Evolutionary conservation across 1,284 basidiomycete species (phyloP), one percentile per base, ranked within the genome.

Genomic region (Rhodotorula sp.): DNA sequence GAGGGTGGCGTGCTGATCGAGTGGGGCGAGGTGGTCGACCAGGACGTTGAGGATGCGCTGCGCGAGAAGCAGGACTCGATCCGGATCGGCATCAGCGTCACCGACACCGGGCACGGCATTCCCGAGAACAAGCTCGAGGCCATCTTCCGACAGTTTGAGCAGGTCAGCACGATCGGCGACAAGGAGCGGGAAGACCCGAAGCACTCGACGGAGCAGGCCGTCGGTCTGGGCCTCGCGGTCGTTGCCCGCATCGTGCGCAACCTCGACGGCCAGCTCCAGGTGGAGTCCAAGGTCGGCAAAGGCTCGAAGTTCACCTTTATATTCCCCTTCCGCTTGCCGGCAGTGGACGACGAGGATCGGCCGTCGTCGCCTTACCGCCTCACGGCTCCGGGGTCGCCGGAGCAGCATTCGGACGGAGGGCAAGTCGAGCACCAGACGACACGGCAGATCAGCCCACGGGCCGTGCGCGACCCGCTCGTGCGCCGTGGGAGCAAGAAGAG

Each of bases 71-170:
- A 71, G 41, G 77, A 77, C 9, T 83, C 82, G 19, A 88, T 95
- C 61, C 85, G 84, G 23, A 87, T 94, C 10, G 84, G 74, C 13
- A 77, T 78, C 58, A 66, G 76, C 9, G 63, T 79, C n/a, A 70
- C 71, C 59, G 68, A 74, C 54, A 66, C 69, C 14, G 69, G 59
- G 7, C 44, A 87, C 75, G 92, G 92, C 8, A 94, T 95, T 62
- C 81, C 88, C 1, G 83, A 84, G 10, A 85, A 85, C 54, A 90
- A 90, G 80, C 85, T 94, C 41, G 90, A 91, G 79, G 87, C 87
- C 68, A 91, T 94, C 71, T 94, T 94, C 82, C 84, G 91, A 64
- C 90, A 92, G 71, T 91, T 95, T 72, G 92, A 93, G 81, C 89
- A 92, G 76, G 90, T 92, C 4, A 66, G 67, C n/a, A 71, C 65